Percentiles rank a stretch among this genome's conserved stretches.
These are phyloP conservation scores for Botrytis porri DNA, from an alignment of 2,329 filamentous ascomycete genomes.

Conservation along the genomic window DNA sequence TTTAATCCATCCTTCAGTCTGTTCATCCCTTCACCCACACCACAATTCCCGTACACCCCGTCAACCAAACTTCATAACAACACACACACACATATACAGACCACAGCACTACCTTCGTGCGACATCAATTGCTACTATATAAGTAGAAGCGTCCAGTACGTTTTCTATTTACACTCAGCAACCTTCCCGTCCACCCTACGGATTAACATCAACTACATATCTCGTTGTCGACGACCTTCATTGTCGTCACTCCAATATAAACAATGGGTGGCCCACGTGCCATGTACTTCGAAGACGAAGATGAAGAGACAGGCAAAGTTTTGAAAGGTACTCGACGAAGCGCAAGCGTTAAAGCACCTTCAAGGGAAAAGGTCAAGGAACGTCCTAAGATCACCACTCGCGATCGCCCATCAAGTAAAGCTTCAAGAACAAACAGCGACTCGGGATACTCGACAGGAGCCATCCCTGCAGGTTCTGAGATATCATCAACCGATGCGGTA, in stretches of 20 bases:
- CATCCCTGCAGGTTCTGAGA: conserved; percentile 12
- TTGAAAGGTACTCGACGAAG: conserved; percentile 29
- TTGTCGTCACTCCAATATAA: conserved; percentile 15
- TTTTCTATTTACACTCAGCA: not conserved
- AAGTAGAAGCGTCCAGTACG: conserved; percentile 15
- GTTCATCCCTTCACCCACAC: conserved; percentile 1
- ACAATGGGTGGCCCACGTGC: conserved; percentile 27
- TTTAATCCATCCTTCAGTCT: conserved; percentile 7
- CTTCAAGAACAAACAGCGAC: conserved; percentile 18
- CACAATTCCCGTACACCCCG: conserved; percentile 13
- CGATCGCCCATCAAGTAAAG: conserved; percentile 16
- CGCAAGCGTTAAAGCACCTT: conserved; percentile 25
- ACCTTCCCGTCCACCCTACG: not conserved
- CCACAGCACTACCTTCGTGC: conserved; percentile 7
- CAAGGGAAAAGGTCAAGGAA: conserved; percentile 24
- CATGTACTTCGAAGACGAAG: conserved; percentile 34
- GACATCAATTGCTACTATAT: conserved; percentile 17
- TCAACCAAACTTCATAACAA: conserved; percentile 5
- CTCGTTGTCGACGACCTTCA: conserved; percentile 15
- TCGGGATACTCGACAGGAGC: conserved; percentile 21
- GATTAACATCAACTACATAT: not conserved
- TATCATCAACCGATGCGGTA: conserved; percentile 11
- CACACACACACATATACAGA: not conserved
- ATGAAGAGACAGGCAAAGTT: conserved; percentile 29
- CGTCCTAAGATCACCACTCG: conserved; percentile 14